phyloP scores from a whole-genome alignment of 345 rosid genomes.

The Melastoma malabathricum region DNA sequence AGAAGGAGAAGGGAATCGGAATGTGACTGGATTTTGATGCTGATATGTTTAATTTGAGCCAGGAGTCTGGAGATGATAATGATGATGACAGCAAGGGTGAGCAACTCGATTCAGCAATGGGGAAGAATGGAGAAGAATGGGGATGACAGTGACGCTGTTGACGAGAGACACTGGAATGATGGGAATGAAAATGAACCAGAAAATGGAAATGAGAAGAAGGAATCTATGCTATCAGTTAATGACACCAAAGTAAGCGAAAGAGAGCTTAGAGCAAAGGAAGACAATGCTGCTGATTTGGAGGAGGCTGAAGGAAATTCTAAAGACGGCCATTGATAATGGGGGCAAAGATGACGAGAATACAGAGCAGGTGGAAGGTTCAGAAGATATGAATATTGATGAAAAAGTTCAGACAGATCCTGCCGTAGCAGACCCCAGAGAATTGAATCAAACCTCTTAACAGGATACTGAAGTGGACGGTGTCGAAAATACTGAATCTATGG shows the following conservation, averaged over 20 bases:
- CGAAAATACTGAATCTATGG: slow-evolving; percentile 27
- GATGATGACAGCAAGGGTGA: slow-evolving; percentile 41
- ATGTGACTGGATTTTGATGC: slow-evolving; percentile 73
- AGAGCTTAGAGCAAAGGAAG: slow-evolving; percentile 85
- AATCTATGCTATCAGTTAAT: slow-evolving; percentile 58
- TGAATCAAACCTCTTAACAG: slow-evolving; percentile 30
- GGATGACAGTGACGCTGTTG: slow-evolving; percentile 48
- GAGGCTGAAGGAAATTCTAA: slow-evolving; percentile 35
- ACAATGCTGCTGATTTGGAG: slow-evolving; percentile 22
- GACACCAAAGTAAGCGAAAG: slow-evolving; percentile 38
- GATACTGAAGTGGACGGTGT: slow-evolving; percentile 37
- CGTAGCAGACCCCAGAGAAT: slow-evolving; percentile 44
- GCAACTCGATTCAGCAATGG: slow-evolving; percentile 62
- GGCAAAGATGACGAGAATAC: slow-evolving; percentile 30
- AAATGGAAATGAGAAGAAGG: slow-evolving; percentile 50
- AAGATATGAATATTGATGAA: slow-evolving; percentile 32
- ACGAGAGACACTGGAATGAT: slow-evolving; percentile 63
- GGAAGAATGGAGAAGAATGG: slow-evolving; percentile 78
- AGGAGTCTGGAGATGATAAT: slow-evolving; percentile 46
- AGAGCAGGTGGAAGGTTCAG: slow-evolving; percentile 18
- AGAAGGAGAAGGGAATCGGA: slow-evolving; percentile 82
- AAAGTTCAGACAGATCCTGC: slow-evolving; percentile 53
- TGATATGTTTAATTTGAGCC: slow-evolving; percentile 57
- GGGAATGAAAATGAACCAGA: slow-evolving; percentile 45
- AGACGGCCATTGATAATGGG: slow-evolving; percentile 28